Percentiles rank a stretch among this genome's conserved stretches.
These are phyloP conservation scores for Ceratocystis lukuohia DNA, from an alignment of 2,329 filamentous ascomycete genomes.

Conservation along the genomic window DNA sequence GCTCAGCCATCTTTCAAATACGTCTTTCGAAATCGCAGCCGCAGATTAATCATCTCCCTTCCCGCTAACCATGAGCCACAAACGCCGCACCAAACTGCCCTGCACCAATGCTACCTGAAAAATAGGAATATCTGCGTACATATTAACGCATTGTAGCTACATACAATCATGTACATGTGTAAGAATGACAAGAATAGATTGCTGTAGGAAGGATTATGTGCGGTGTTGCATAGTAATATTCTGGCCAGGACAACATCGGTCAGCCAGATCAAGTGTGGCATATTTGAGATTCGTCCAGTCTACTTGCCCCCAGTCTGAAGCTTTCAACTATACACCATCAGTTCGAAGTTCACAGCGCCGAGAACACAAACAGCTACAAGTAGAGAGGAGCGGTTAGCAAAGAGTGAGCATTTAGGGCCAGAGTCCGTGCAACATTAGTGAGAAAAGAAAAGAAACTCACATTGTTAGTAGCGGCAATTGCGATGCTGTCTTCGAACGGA, in stretches of 20 bases:
- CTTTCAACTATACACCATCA: background rate
- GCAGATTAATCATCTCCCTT: background rate
- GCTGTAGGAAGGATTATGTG: slow-evolving; percentile 13
- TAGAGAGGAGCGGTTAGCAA: slow-evolving; percentile 19
- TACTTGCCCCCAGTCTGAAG: background rate
- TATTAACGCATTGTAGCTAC: background rate
- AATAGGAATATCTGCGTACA: background rate
- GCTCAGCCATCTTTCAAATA: background rate
- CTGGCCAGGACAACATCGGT: background rate
- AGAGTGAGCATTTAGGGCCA: background rate
- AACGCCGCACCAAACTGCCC: background rate
- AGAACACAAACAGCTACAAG: slow-evolving; percentile 60
- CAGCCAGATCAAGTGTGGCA: slow-evolving; percentile 3
- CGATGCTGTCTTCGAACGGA: slow-evolving; percentile 98
- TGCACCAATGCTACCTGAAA: background rate
- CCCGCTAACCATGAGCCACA: background rate
- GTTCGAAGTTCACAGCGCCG: slow-evolving; percentile 44
- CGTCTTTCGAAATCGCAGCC: too few relatives aligned
- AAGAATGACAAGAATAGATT: slow-evolving; percentile 2
- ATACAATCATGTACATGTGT: background rate
- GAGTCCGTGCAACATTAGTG: too few relatives aligned
- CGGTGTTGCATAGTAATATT: slow-evolving; percentile 16
- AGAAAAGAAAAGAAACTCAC: slow-evolving; percentile 44
- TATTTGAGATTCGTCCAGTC: background rate
- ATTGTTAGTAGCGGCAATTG: slow-evolving; percentile 98